Evolutionary conservation across 139 green algal species (phyloP).

Genomic region (Chlorella sp.): DNA sequence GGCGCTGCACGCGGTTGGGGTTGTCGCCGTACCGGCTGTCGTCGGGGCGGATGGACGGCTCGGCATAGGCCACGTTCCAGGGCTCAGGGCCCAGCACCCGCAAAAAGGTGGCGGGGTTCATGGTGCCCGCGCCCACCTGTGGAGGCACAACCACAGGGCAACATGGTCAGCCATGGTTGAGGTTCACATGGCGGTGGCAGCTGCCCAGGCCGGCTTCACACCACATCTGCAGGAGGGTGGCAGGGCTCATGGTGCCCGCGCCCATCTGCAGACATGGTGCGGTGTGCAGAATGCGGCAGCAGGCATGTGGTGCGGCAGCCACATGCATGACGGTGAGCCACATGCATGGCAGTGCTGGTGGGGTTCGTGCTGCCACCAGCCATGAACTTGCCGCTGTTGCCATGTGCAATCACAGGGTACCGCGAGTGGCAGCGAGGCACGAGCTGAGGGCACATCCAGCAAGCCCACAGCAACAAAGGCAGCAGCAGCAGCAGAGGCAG

Average conservation of each 20-base stretch:
- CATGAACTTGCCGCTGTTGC: too few species aligned
- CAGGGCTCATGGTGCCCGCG: constrained; percentile 99
- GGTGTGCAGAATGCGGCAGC: neutral
- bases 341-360: neutral
- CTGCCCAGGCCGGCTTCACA: neutral
- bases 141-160: too few species aligned
- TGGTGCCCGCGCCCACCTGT: constrained; percentile 95
- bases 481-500: too few species aligned
- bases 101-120: constrained; percentile 99
- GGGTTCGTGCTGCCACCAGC: neutral
- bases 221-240: constrained; percentile 92
- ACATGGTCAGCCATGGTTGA: too few species aligned
- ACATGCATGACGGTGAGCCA: neutral
- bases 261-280: constrained; percentile 65
- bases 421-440: neutral
- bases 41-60: constrained; percentile 96
- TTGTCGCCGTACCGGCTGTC: constrained; percentile 98
- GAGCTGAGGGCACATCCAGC: neutral
- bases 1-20: constrained; percentile 96
- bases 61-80: constrained; percentile 94
- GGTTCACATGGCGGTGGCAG: too few species aligned
- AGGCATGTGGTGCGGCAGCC: neutral
- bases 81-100: constrained; percentile 92
- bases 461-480: neutral
- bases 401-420: too few species aligned